Base-by-base conservation (phyloP, 768 basidiomycete genomes). In the Polyporus arcularius region DNA sequence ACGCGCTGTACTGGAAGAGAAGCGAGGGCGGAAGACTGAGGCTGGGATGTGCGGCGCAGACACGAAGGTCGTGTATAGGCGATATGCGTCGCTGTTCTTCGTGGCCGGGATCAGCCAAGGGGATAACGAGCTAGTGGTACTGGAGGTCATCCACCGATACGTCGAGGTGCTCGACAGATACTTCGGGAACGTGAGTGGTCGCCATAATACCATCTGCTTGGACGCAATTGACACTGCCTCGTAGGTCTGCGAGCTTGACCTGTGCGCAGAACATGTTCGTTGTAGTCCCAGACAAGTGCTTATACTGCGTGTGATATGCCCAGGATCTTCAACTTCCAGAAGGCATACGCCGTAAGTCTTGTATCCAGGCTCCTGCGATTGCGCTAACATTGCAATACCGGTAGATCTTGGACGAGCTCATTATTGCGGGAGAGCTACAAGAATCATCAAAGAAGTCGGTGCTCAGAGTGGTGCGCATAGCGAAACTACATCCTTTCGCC, bases 241-340 rank as follows among this genome's bases (percentile, higher is more conserved):
- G 3, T 57, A 92, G 90, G 90, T 92, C 31, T 92, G 90, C 77
- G 96, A 98, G 73, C 78, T 98, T 58, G 96, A 98, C 74, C 78
- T 98, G 93, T 95, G 71, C 72, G 86, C 61, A 32, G 15, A 30
- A 3, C 21, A n/a, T 38, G 11, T 47, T 38, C 30, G 43, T 48
- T 7, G 5, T 18, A 30, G 15, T 15, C n/a, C 46, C 9, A 43
- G 18, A 11, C 21, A 8, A n/a, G 16, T 56, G 52, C 30, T 42
- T 21, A 28, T 11, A 21, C 16, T 14, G 14, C 11, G 4, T 31
- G 12, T 46, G 5, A 18, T 4, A 21, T 52, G 28, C 42, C 18
- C 66, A 95, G 93, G 55, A 96, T 98, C 66, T 98, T 97, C 84
- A 97, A 97, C 78, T 98, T 98, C 72, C 92, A 98, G 72, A 92